Evolutionary conservation across 2,329 filamentous ascomycete genomes (phyloP).

Genomic region (Raffaelea albimanens): DNA sequence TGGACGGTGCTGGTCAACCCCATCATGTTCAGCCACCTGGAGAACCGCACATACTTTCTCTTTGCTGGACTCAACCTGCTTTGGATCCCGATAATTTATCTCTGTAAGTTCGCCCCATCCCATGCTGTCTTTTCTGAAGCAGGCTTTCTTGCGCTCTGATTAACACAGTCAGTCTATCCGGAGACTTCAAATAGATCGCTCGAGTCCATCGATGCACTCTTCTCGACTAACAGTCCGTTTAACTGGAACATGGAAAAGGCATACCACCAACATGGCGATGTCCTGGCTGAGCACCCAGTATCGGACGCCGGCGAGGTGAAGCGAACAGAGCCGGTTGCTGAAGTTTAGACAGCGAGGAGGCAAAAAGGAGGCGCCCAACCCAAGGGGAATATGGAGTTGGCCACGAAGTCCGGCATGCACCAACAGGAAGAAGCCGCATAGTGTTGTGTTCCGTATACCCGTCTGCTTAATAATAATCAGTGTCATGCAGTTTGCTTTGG

Average conservation of each 20-base stretch:
- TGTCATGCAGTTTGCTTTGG: no score
- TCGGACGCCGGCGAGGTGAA: slow-evolving; percentile 31
- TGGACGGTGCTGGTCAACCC: slow-evolving; percentile 43
- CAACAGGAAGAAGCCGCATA: not conserved
- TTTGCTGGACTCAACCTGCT: slow-evolving; percentile 41
- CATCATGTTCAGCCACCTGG: slow-evolving; percentile 38
- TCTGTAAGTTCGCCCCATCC: slow-evolving; percentile 16
- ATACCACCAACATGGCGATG: slow-evolving; percentile 9
- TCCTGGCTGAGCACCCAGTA: slow-evolving; percentile 10
- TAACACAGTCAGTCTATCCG: slow-evolving; percentile 23
- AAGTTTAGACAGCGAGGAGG: not conserved
- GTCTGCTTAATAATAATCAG: no score
- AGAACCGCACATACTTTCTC: slow-evolving; percentile 40
- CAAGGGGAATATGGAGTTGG: not conserved
- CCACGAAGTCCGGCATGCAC: not conserved
- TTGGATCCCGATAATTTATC: slow-evolving; percentile 38
- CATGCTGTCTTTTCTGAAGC: not conserved
- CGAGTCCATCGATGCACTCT: slow-evolving; percentile 40
- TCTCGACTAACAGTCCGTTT: slow-evolving; percentile 35
- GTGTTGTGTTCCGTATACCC: no score
- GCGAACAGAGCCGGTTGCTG: slow-evolving; percentile 22
- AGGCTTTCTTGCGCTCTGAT: not conserved
- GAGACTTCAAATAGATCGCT: slow-evolving; percentile 35
- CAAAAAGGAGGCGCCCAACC: not conserved
- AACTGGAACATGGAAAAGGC: slow-evolving; percentile 11